Conservation (phyloP, 2,329 filamentous ascomycete species). For the Cladophialophora psammophila region DNA sequence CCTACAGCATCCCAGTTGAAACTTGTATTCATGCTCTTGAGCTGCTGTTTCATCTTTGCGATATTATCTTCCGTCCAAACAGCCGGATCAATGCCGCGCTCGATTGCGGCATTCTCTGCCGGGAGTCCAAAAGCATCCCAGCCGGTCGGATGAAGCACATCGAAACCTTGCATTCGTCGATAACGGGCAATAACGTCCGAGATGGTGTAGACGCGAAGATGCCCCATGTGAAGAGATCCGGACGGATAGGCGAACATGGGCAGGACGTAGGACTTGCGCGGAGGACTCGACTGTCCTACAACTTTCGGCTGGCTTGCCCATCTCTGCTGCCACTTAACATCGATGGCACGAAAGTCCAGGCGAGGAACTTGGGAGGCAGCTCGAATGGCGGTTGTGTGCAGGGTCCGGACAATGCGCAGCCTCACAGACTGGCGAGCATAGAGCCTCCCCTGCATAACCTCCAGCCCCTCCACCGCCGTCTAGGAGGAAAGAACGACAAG, state of each 20-base stretch:
- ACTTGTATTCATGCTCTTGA: constrained; percentile 77
- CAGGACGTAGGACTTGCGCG: constrained; percentile 70
- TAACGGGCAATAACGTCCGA: constrained; percentile 84
- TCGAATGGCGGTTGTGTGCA: constrained; percentile 17
- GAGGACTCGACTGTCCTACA: not conserved
- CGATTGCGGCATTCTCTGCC: constrained; percentile 89
- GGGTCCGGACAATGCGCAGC: constrained; percentile 21
- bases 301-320: constrained; percentile 47
- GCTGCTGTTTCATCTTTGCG: constrained; percentile 80
- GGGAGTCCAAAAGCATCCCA: constrained; percentile 94
- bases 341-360: constrained; percentile 57
- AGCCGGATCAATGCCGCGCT: constrained; percentile 77
- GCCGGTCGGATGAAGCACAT: constrained; percentile 87
- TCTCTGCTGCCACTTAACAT: constrained; percentile 63
- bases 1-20: constrained; percentile 85
- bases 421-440: constrained; percentile 10
- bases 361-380: constrained; percentile 24
- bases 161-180: constrained; percentile 73
- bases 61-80: constrained; percentile 85
- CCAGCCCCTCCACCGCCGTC: constrained; percentile 26
- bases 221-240: constrained; percentile 83
- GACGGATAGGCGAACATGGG: constrained; percentile 96
- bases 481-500: not conserved
- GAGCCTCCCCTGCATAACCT: constrained; percentile 26
- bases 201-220: constrained; percentile 88